These are phyloP conservation scores for Epichloe brachyelytri DNA, from an alignment of 2,329 filamentous ascomycete species.

Conservation along the genomic window DNA sequence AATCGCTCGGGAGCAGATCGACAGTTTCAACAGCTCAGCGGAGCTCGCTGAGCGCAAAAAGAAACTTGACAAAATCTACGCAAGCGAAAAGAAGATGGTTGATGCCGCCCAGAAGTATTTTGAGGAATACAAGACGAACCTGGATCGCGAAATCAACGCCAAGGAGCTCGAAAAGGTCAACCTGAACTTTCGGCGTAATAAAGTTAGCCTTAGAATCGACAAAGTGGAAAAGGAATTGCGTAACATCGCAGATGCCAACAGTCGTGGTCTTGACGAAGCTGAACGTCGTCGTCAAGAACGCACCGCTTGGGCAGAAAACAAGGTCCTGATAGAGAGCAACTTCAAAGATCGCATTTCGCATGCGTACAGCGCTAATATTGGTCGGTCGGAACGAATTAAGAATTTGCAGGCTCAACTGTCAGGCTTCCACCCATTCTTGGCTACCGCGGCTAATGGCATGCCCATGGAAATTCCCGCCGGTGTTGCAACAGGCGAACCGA, in stretches of 20 bases:
- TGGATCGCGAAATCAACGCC: conserved; percentile 49
- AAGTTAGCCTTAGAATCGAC: conserved; percentile 55
- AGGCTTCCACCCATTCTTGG: conserved; percentile 19
- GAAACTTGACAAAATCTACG: conserved; percentile 37
- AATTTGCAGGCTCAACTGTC: conserved; percentile 20
- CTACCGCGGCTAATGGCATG: conserved; percentile 19
- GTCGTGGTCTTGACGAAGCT: conserved; percentile 49
- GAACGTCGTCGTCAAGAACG: conserved; percentile 43
- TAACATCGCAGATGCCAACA: conserved; percentile 56
- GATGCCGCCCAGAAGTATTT: conserved; percentile 42
- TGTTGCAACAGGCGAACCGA: conserved; percentile 8
- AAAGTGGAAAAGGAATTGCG: conserved; percentile 63
- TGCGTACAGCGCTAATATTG: conserved; percentile 21
- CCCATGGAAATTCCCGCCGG: conserved; percentile 16
- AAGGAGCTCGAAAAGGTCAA: conserved; percentile 51
- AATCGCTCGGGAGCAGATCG: conserved; percentile 45
- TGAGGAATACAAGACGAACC: conserved; percentile 44
- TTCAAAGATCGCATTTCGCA: conserved; percentile 30
- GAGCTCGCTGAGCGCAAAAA: conserved; percentile 47
- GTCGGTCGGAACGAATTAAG: conserved; percentile 18
- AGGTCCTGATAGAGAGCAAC: conserved; percentile 31
- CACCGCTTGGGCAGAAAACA: conserved; percentile 32
- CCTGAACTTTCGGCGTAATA: conserved; percentile 56
- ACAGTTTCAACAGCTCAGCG: conserved; percentile 50
- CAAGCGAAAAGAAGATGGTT: conserved; percentile 44